Evolutionary conservation across 805 yeast species (phyloP).

Genomic region (Nakazawaea ambrosiae): DNA sequence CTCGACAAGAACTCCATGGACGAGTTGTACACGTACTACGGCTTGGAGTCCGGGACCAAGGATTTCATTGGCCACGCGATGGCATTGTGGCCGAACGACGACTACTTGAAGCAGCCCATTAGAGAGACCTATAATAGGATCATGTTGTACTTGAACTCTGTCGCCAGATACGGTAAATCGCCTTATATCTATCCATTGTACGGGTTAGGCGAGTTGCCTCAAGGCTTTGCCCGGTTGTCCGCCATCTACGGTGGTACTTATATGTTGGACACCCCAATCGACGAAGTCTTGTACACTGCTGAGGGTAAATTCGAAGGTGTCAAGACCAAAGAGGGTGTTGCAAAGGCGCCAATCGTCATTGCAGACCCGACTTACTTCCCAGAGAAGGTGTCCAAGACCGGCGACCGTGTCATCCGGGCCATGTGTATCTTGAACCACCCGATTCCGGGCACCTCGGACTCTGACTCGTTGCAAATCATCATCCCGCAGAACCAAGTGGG

Average conservation of each 20-base stretch:
- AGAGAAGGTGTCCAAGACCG: conserved; percentile 63
- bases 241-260: conserved; percentile 98
- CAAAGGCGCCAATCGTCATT: conserved; percentile 87
- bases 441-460: conserved; percentile 70
- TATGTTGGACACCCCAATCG: conserved; percentile 95
- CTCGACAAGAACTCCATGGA: conserved; percentile 87
- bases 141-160: conserved; percentile 78
- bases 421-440: conserved; percentile 90
- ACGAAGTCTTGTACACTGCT: conserved; percentile 72
- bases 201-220: conserved; percentile 98
- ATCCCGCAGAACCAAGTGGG: conserved; percentile 95
- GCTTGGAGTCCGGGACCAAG: conserved; percentile 86
- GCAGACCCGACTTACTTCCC: conserved; percentile 99
- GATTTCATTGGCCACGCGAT: conserved; percentile 98
- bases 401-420: conserved; percentile 71
- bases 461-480: conserved; percentile 88
- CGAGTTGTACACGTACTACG: conserved; percentile 81
- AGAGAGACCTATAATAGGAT: conserved; percentile 87
- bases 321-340: conserved; percentile 83
- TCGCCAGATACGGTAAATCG: conserved; percentile 91
- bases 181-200: conserved; percentile 95
- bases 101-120: conserved; percentile 81
- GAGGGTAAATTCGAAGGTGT: conserved; percentile 79
- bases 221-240: conserved; percentile 93
- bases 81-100: conserved; percentile 95